Evolutionary conservation across 768 basidiomycete species (phyloP), one percentile per base, ranked within the genome.

Genomic region (Glaciozyma martinii): DNA sequence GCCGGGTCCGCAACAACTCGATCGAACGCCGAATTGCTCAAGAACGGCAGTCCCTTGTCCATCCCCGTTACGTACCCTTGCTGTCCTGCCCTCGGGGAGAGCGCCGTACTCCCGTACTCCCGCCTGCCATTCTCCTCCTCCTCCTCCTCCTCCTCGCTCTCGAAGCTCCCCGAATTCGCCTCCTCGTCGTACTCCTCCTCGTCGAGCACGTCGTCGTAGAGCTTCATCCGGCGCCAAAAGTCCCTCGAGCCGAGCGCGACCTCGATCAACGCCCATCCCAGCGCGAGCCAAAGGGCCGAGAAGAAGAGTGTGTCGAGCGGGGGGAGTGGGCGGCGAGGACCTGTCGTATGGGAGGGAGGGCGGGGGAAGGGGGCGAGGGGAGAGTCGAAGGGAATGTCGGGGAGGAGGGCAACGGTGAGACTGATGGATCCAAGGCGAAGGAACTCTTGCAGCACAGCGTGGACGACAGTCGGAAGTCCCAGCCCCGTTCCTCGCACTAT

Each of bases 261-360:
- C 59, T 73, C 72, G 29, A 66, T 56, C 27, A 33, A 15, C 10
- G 70, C 70, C 61, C 67, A 71, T 5, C 72, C 70, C 19, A 73
- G 61, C 7, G 67, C 63, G 60, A 73, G 56, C 61, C 61, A 67
- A 43, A 73, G 62, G 3, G 66, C 72, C n/a, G 62, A 67, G 59
- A 66, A 73, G 66, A 73, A 71, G 42, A 70, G 66, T 8, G 67
- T 63, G 59, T 71, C 61, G 67, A 70, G 60, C 25, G 72, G 63
- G 15, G 67, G 61, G 37, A 68, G 61, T 18, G 71, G 59, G 0
- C 42, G 42, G 3, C 60, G 60, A 0, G 66, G 61, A 3, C 19
- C 55, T n/a, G 37, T 27, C 29, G 37, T 3, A 5, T 9, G 29
- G 21, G 54, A 37, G 13, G 37, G 55, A 21, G 25, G 40, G 1